Conservation (phyloP, 1,284 basidiomycete genomes). For the Grifola frondosa region DNA sequence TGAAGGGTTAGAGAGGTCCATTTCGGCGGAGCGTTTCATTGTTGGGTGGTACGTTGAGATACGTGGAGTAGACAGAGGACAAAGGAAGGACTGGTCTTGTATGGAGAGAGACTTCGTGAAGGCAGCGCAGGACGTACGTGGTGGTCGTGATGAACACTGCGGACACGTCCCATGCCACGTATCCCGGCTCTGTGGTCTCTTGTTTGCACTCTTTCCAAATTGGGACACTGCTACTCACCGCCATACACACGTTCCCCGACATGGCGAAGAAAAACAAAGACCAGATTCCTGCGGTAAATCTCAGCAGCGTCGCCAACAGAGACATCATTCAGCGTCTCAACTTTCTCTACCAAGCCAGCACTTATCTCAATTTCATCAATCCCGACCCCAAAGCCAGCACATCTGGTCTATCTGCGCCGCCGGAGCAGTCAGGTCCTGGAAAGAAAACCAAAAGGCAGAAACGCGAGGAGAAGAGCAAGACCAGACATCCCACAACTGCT, state of each 20-base stretch:
- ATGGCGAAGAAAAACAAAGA: constrained; percentile 70
- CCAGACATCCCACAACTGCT: constrained; percentile 32
- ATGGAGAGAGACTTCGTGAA: constrained; percentile 27
- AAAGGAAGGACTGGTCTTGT: constrained; percentile 30
- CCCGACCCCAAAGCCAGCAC: background rate
- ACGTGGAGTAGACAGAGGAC: constrained; percentile 26
- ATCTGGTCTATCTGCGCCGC: too few relatives aligned
- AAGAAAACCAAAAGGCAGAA: constrained; percentile 3
- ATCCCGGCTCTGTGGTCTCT: constrained; percentile 20
- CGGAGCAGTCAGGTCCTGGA: too few relatives aligned
- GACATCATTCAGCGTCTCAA: constrained; percentile 80
- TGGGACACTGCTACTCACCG: background rate
- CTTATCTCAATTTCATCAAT: constrained; percentile 52
- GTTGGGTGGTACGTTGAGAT: constrained; percentile 19
- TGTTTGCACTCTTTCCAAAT: constrained; percentile 21
- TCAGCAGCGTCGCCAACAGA: constrained; percentile 56
- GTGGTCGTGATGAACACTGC: constrained; percentile 29
- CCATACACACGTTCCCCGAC: background rate
- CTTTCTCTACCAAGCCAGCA: constrained; percentile 80
- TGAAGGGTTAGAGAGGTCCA: constrained; percentile 23
- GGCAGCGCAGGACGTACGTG: constrained; percentile 31
- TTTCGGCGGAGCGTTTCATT: constrained; percentile 35
- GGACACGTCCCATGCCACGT: constrained; percentile 29
- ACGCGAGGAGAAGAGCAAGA: constrained; percentile 24
- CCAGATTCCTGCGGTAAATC: constrained; percentile 45